Evolutionary conservation across 1,284 basidiomycete genomes (phyloP).

Genomic region (Xerocomus tenax): DNA sequence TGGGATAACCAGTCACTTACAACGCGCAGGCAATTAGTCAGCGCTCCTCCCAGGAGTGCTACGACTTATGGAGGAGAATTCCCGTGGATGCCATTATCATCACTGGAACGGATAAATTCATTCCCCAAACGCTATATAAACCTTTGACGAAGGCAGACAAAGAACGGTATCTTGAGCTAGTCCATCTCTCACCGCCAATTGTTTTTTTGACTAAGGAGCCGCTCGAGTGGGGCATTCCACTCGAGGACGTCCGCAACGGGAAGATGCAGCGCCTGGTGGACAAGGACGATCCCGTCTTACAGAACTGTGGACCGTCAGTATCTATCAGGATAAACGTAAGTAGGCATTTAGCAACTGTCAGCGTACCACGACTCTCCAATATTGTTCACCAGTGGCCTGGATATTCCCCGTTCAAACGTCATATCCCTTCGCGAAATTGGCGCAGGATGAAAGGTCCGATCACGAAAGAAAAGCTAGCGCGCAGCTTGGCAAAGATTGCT

Average conservation of each 20-base stretch:
- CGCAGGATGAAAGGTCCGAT: slow-evolving; percentile 59
- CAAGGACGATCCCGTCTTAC: slow-evolving; percentile 52
- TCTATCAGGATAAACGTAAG: slow-evolving; percentile 55
- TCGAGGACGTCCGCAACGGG: slow-evolving; percentile 42
- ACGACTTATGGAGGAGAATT: slow-evolving; percentile 14
- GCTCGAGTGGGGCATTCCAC: slow-evolving; percentile 47
- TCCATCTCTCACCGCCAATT: slow-evolving; percentile 50
- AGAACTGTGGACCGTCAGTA: slow-evolving; percentile 59
- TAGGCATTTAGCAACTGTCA: slow-evolving; percentile 30
- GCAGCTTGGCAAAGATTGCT: slow-evolving; percentile 51
- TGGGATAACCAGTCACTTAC: neutral
- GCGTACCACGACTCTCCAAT: neutral
- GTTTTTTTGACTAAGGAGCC: slow-evolving; percentile 48
- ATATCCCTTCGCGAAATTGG: slow-evolving; percentile 66
- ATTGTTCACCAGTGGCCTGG: slow-evolving; percentile 56
- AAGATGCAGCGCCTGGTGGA: slow-evolving; percentile 35
- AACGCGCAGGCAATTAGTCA: neutral
- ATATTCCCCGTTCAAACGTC: slow-evolving; percentile 57
- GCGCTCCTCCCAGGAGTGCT: slow-evolving; percentile 14
- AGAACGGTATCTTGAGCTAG: slow-evolving; percentile 56
- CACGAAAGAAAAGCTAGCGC: slow-evolving; percentile 51
- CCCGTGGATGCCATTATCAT: slow-evolving; percentile 14
- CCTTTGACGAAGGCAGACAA: slow-evolving; percentile 63
- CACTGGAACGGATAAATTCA: slow-evolving; percentile 33
- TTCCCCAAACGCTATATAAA: slow-evolving; percentile 59